These are phyloP conservation scores for Kwoniella bestiolae DNA, from an alignment of 768 basidiomycete species.

Conservation along the genomic window DNA sequence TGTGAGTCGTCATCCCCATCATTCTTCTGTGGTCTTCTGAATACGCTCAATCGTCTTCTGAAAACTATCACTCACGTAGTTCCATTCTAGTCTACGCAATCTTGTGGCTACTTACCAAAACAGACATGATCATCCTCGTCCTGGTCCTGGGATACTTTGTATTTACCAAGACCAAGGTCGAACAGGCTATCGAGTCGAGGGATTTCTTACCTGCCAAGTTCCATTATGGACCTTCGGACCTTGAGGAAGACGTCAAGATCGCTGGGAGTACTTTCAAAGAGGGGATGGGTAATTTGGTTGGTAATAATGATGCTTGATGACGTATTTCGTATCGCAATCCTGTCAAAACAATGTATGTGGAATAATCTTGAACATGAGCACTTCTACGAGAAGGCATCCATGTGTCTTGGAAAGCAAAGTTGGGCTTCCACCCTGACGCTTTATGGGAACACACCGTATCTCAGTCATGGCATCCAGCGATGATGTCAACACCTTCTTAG, in stretches of 20 bases:
- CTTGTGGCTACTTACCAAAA: constrained; percentile 32
- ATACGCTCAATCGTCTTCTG: too few species aligned
- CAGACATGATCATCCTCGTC: constrained; percentile 24
- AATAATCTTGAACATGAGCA: too few species aligned
- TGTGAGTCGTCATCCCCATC: too few species aligned
- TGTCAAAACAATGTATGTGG: too few species aligned
- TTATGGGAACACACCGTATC: not conserved
- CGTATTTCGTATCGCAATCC: too few species aligned
- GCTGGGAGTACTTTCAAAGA: constrained; percentile 6
- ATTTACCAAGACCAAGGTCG: constrained; percentile 31
- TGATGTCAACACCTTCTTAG: too few species aligned
- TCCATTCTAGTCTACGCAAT: constrained; percentile 34
- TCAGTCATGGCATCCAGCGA: not conserved
- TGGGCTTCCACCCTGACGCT: too few species aligned
- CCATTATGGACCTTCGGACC: constrained; percentile 38
- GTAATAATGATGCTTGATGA: not conserved
- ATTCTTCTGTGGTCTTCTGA: too few species aligned
- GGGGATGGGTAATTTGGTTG: constrained; percentile 8
- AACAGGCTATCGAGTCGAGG: constrained; percentile 41
- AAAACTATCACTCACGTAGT: not conserved
- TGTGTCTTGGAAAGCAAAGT: too few species aligned
- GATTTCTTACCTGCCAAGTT: constrained; percentile 36
- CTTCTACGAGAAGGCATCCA: too few species aligned
- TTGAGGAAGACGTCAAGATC: constrained; percentile 3
- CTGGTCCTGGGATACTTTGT: constrained; percentile 28